phyloP scores from a whole-genome alignment of 257 asterid species.

The Oldenlandia corymbosa region DNA sequence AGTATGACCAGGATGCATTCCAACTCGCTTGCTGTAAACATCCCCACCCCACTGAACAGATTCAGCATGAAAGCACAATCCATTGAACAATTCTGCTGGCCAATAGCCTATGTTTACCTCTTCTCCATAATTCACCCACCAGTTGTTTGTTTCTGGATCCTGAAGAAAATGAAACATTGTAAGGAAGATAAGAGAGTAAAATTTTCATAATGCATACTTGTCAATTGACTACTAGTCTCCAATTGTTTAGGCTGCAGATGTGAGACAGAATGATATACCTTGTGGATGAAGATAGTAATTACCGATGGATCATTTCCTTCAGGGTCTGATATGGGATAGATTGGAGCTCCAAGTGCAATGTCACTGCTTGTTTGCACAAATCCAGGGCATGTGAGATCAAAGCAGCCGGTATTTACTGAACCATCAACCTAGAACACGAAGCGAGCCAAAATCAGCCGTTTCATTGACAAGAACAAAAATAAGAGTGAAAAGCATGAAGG shows the following conservation, averaged over 20 bases:
- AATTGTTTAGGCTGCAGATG: too few relatives aligned
- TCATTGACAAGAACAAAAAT: not conserved
- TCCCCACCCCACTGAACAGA: conserved; percentile 75
- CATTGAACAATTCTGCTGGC: conserved; percentile 40
- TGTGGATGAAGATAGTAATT: conserved; percentile 44
- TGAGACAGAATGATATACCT: too few relatives aligned
- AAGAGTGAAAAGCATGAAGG: not conserved
- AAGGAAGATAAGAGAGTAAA: too few relatives aligned
- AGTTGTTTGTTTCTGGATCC: conserved; percentile 47
- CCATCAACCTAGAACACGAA: conserved; percentile 40
- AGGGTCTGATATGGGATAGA: conserved; percentile 52
- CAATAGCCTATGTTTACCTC: conserved; percentile 50
- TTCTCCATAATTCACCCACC: conserved; percentile 68
- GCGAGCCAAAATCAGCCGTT: not conserved
- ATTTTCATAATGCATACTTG: too few relatives aligned
- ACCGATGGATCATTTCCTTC: conserved; percentile 43
- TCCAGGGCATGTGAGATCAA: conserved; percentile 63
- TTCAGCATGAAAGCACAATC: conserved; percentile 24
- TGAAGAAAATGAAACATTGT: conserved; percentile 3
- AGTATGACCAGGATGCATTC: conserved; percentile 40
- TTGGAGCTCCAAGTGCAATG: conserved; percentile 62
- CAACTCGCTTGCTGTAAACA: conserved; percentile 51
- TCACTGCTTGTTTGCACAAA: conserved; percentile 56
- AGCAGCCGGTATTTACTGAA: conserved; percentile 50
- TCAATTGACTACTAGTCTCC: too few relatives aligned